Evolutionary conservation across 73 alveolate genomes (phyloP).

Genomic region (Paramecium sexaurelia): DNA sequence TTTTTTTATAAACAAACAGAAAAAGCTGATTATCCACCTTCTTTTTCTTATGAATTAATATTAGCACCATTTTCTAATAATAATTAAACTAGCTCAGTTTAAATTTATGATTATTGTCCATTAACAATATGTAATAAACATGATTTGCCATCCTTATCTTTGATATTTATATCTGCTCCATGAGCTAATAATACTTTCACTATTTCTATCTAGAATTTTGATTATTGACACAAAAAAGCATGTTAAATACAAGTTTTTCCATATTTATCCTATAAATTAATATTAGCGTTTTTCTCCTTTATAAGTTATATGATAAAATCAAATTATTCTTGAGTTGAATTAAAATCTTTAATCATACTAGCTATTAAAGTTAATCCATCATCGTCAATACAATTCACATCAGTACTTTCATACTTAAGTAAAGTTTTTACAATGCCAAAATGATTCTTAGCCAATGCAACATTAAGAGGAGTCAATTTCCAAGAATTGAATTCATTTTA

Average conservation of each 20-base stretch:
- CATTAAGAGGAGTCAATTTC: slow-evolving; percentile 92
- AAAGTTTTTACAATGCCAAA: slow-evolving; percentile 87
- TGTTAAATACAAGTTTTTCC: slow-evolving; percentile 92
- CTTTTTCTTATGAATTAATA: neutral
- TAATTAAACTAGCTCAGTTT: neutral
- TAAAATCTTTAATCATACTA: slow-evolving; percentile 74
- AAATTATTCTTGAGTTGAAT: slow-evolving; percentile 71
- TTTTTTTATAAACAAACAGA: neutral
- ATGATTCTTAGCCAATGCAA: slow-evolving; percentile 85
- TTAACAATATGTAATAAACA: slow-evolving; percentile 66
- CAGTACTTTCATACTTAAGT: slow-evolving; percentile 82
- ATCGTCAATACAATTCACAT: slow-evolving; percentile 95
- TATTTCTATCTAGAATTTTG: slow-evolving; percentile 61
- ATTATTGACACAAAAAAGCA: slow-evolving; percentile 70
- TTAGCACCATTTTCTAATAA: neutral
- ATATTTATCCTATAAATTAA: slow-evolving; percentile 83
- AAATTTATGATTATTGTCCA: neutral
- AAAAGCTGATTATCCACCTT: neutral
- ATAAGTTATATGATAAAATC: slow-evolving; percentile 82
- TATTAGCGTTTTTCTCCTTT: slow-evolving; percentile 88
- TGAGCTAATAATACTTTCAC: slow-evolving; percentile 68
- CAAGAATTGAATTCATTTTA: slow-evolving; percentile 93
- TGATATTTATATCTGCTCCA: slow-evolving; percentile 81
- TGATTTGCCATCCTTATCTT: slow-evolving; percentile 79
- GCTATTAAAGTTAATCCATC: slow-evolving; percentile 91